phyloP scores from a whole-genome alignment of 805 yeast species.

The Candida easanensis region DNA sequence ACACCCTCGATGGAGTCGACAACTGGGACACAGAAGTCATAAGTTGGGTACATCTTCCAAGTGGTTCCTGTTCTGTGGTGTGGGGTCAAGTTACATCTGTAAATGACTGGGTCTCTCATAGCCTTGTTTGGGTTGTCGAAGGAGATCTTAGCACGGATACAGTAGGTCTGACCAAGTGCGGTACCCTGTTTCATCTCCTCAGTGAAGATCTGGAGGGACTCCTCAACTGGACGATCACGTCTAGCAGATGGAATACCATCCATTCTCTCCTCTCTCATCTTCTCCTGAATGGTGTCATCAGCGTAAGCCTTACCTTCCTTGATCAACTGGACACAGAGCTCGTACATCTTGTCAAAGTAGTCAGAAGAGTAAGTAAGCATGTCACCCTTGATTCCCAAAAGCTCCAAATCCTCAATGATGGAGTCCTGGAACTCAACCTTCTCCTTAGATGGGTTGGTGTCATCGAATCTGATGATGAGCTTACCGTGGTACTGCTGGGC shows the following conservation, averaged over 20 bases:
- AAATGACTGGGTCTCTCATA: constrained; percentile 95
- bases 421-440: constrained; percentile 92
- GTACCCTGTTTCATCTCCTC: constrained; percentile 94
- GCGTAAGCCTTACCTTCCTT: constrained; percentile 96
- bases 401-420: constrained; percentile 85
- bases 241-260: constrained; percentile 91
- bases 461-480: constrained; percentile 94
- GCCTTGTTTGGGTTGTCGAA: constrained; percentile 90
- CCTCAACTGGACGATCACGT: constrained; percentile 92
- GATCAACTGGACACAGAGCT: constrained; percentile 79
- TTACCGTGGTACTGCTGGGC: constrained; percentile 96
- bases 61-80: constrained; percentile 92
- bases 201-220: constrained; percentile 80
- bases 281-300: constrained; percentile 92
- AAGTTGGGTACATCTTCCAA: constrained; percentile 98
- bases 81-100: constrained; percentile 95
- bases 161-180: constrained; percentile 86
- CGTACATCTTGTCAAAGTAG: constrained; percentile 90
- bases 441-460: constrained; percentile 97
- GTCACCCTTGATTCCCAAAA: constrained; percentile 94
- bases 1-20: constrained; percentile 97
- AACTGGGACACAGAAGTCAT: constrained; percentile 97
- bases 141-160: constrained; percentile 96
- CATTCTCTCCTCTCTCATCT: constrained; percentile 98
- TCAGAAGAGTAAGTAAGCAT: constrained; percentile 85